Evolutionary conservation across 805 yeast genomes (phyloP), one percentile per base, ranked within the genome.

Genomic region (Babjeviella inositovora): DNA sequence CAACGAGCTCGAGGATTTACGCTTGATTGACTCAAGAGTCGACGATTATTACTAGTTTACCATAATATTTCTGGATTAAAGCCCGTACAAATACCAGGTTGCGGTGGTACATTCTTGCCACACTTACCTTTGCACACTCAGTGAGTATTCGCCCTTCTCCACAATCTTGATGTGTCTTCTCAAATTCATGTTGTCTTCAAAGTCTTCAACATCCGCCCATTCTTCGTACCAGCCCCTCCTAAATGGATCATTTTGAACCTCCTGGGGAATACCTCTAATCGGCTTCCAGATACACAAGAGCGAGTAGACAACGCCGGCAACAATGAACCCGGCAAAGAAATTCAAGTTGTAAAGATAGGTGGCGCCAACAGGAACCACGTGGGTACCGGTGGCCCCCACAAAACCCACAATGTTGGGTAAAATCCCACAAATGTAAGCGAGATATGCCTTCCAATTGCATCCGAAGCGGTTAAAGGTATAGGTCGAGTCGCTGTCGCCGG

Each of bases 391-490:
- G 7, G 84, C 82, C 32, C 93, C 82, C 5, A 74, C 87, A 36
- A 82, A 82, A 2, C 95, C 95, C 11, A 76, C 76, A 39, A 82
- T 72, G 38, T 81, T 82, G 22, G 93, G 90, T 17, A 70, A 53
- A 28, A 84, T 72, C 26, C 93, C 93, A 33, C 72, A 59, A 32
- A 82, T 43, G 43, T 82, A 82, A 2, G 93, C 90, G 15, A 59
- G 67, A 33, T 66, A 70, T 2, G 87, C 94, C 43, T 93, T 61
- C 90, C 92, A 79, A 42, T 81, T 80, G 45, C 67, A 35, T 18
- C 94, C 94, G 22, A 53, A 47, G 15, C 38, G 47, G 37, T 63
- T 60, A 49, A 65, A 81, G 49, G 61, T 62, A 50, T 82, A 84
- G 26, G 51, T 45, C 6, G 57, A 40, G 15, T 51, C 49, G 5